Base-by-base conservation (phyloP, 495 filamentous ascomycete genomes). In the Aspergillus leporis region DNA sequence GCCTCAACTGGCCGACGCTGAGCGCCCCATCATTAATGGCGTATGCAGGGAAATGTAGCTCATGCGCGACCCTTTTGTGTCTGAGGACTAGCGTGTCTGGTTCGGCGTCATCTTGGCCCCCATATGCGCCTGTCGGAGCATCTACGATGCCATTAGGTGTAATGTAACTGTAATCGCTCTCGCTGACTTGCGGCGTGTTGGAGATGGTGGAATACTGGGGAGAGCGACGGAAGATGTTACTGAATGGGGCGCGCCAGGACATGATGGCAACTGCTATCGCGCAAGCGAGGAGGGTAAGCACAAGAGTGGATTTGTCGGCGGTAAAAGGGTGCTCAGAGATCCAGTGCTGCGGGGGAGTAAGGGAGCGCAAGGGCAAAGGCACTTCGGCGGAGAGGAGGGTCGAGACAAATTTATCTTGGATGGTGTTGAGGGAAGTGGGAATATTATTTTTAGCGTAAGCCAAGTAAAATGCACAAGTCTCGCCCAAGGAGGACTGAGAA, bases 111-210 rank as follows among this genome's bases (percentile, higher is more conserved):
- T 70, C 71, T 4, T 69, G 77, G 53, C 63, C 45, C 53, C 63
- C 68, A 48, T 71, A 60, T 31, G 56, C 19, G 36, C 61, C 65
- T 23, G 61, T 16, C 2, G 70, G 59, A 21, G 70, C 62, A 38
- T 78, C 73, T 51, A 83, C 78, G 49, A 87, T 75, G 58, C 92
- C 88, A 53, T 87, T 85, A 9, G 85, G 83, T 10, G 86, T 88
- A 69, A 94, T 89, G 75, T 97, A 96, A 65, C 83, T 85, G 72
- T 87, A 96, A 66, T 93, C 89, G 12, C 81, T 83, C 51, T 93
- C 90, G 68, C 82, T 87, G 61, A 94, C 86, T 59, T 86, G 75
- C 9, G 87, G 85, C 19, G 71, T 59, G 58, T 52, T 46, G 3
- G 72, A 62, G 31, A 50, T 36, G 28, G 54, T 56, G 66, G 71